These are phyloP conservation scores for Komagataella populi DNA, from an alignment of 805 yeast genomes.

Conservation along the genomic window DNA sequence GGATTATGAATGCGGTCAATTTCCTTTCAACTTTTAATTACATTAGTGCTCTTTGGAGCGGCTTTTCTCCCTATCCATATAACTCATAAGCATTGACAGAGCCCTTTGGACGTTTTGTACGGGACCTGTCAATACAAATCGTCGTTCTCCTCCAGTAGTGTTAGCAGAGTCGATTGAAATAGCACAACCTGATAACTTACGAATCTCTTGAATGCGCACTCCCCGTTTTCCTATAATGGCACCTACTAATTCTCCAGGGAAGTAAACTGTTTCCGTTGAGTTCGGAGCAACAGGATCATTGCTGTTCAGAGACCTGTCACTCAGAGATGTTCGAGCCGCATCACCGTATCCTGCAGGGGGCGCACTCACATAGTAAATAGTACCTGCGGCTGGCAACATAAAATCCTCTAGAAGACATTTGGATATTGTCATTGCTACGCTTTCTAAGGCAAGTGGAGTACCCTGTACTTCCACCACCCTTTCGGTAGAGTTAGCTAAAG, in stretches of 20 bases:
- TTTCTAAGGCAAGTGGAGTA: constrained; percentile 44
- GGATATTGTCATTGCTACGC: constrained; percentile 44
- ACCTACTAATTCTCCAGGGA: constrained; percentile 78
- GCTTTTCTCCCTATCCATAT: constrained; percentile 38
- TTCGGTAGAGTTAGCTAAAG: constrained; percentile 70
- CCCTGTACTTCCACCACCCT: constrained; percentile 85
- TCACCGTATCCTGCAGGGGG: constrained; percentile 1
- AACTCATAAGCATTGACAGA: constrained; percentile 36
- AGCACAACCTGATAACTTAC: constrained; percentile 65
- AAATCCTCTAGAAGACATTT: constrained; percentile 65
- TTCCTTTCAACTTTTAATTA: not conserved
- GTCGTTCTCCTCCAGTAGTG: constrained; percentile 48
- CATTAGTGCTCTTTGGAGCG: constrained; percentile 3
- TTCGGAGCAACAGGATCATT: constrained; percentile 3
- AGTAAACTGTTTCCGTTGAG: constrained; percentile 30
- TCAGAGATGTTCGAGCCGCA: not conserved
- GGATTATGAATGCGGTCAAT: not conserved
- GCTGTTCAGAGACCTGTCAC: not conserved
- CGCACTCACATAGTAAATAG: constrained; percentile 35
- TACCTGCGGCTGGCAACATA: constrained; percentile 44
- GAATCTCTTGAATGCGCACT: constrained; percentile 71
- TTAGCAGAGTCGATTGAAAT: constrained; percentile 65
- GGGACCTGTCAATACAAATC: constrained; percentile 59
- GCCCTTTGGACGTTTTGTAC: constrained; percentile 44
- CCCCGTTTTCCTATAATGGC: constrained; percentile 84